Base-by-base conservation (phyloP, 2,329 filamentous ascomycete genomes). In the Cladophialophora yegresii region DNA sequence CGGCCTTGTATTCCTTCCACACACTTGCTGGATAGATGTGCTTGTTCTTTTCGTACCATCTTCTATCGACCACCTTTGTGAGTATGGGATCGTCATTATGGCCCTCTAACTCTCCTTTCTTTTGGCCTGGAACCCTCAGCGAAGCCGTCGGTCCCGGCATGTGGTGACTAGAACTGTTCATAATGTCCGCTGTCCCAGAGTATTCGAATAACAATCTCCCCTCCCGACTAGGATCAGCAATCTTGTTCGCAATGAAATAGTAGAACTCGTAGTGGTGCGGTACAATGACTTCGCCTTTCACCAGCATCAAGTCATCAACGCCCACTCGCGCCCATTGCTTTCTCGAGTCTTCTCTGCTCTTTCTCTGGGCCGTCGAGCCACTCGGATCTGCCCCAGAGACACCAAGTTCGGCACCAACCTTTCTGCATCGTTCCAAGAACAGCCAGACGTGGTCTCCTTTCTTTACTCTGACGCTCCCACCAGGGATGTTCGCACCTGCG, bases 231-330 rank as follows among this genome's bases (percentile, higher is more conserved):
- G 87, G 90, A 73, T 89, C 91, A 76, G 76, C 73, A 3, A 80
- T 71, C 58, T 75, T 72, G 67, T 98, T 97, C 76, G 96, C 89
- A 75, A 97, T 87, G 78, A 99, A 98, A 79, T 93, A 95, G 76
- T 98, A 95, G 75, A 99, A 92, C 70, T 98, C 93, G 75, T 96
- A 97, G 77, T 99, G 95, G 92, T 98, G 95, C 64, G 95, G 93
- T 71, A 99, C 87, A 61, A 99, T 97, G 54, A 98, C 84, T 62
- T 92, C 91, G 13, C 92, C 92, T 73, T 92, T 84, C 7, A 99
- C 93, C 64, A 97, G 83, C 87, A 99, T 92, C 74, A 99, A 78
- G 79, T 99, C 95, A 75, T 99, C 95, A 4, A 99, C 93, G 40
- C 92, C 91, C 32, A 98, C 90, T 63, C 93, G 84, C 3, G 93